Base-by-base conservation (phyloP, 2,329 filamentous ascomycete species). In the Calonectria fujianensis region DNA sequence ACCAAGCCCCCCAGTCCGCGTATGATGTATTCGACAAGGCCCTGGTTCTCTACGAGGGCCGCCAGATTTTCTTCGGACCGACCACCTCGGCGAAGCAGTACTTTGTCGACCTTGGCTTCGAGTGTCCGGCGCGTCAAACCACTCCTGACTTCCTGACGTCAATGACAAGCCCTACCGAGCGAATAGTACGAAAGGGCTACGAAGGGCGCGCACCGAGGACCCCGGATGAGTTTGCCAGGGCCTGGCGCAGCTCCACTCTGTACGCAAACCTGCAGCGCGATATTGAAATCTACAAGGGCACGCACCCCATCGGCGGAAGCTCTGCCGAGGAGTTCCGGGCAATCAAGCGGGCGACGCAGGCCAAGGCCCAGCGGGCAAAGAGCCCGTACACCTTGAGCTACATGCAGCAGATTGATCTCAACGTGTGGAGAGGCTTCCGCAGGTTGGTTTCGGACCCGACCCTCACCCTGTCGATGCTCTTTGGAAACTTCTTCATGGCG, bases 91-190 rank as follows among this genome's bases (percentile, higher is more conserved):
- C 82, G 2, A 82, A 78, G 61, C 52, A 76, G 11, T 83, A 82
- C 24, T 83, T 83, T 35, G 48, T 76, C 20, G 68, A 82, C 31
- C 70, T 83, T 68, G 93, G 93, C 0, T 95, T 94, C 75, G 86
- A 90, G 14, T 93, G 84, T 35, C 85, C 86, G 0, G 80, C 82
- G 0, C 80, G 87, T 35, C 85, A 92, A 78, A 95, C 93, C 0
- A 94, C 93, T 0, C 91, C 93, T 0, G 94, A 95, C 80, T 95
- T 95, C 82, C 83, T 95, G 24, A 95, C 80, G 0, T 88, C 88
- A 0, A 86, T 90, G 50, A 90, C 88, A 0, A 84, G 81, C 31
- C 82, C 84, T 0, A 74, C 79, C 1, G 85, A 86, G 59, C 82
- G 85, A 27, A 73, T 82, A 27, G 74, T 83, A 0, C 79, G 80